Percentiles rank a stretch among this genome's conserved stretches.
These are phyloP conservation scores for Aphanomyces cochlioides DNA, from an alignment of 352 stramenopile species.

Conservation along the genomic window DNA sequence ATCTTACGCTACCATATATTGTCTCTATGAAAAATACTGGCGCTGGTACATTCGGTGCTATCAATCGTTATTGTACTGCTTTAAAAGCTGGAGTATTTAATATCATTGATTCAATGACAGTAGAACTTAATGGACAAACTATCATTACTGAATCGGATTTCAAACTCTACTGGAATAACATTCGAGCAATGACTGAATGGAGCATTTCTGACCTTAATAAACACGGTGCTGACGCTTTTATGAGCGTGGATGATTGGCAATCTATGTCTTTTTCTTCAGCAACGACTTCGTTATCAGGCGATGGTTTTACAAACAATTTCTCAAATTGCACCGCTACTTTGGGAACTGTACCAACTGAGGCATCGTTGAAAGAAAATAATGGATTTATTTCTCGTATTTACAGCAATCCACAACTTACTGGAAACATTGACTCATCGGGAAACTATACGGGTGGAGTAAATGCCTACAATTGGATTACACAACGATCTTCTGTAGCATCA, in stretches of 20 bases:
- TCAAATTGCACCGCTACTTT: slow-evolving; percentile 12
- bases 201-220: slow-evolving; percentile 33
- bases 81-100: slow-evolving; percentile 38
- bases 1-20: slow-evolving; percentile 32
- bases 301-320: slow-evolving; percentile 33
- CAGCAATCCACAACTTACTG: slow-evolving; percentile 26
- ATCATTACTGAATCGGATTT: slow-evolving; percentile 34
- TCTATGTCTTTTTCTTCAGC: slow-evolving; percentile 17
- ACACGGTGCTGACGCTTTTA: slow-evolving; percentile 36
- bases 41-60: not conserved
- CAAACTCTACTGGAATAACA: slow-evolving; percentile 35
- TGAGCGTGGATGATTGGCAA: slow-evolving; percentile 32
- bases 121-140: slow-evolving; percentile 36
- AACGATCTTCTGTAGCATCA: not conserved
- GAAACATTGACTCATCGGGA: slow-evolving; percentile 1
- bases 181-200: slow-evolving; percentile 35
- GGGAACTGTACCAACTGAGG: too few relatives aligned
- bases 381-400: not conserved
- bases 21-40: slow-evolving; percentile 30
- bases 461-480: not conserved
- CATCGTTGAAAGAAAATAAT: not conserved
- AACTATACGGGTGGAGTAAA: not conserved
- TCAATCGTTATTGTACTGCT: slow-evolving; percentile 32
- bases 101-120: slow-evolving; percentile 34
- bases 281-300: slow-evolving; percentile 15